These are phyloP conservation scores for Angomonas deanei DNA, from an alignment of 208 protist species.

Conservation along the genomic window DNA sequence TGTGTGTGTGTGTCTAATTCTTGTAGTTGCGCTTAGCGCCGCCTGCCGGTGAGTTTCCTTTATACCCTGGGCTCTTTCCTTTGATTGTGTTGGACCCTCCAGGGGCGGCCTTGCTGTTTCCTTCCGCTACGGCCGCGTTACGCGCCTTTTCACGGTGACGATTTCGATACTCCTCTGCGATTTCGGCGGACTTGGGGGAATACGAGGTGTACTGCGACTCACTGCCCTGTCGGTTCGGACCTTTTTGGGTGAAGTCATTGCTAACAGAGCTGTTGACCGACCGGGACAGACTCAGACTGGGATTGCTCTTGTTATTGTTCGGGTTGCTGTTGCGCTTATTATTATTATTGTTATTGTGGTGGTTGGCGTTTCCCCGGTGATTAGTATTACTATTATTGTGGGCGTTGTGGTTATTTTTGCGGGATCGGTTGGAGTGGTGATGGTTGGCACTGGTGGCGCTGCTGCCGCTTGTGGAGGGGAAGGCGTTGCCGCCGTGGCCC, in stretches of 20 bases:
- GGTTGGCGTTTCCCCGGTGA: neutral
- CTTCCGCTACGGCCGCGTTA: neutral
- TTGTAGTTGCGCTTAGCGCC: too few relatives aligned
- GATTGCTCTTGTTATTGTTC: neutral
- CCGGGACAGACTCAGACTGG: neutral
- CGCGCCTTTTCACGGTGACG: neutral
- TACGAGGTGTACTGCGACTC: neutral
- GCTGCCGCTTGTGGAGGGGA: neutral
- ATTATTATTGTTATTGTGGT: constrained; percentile 4
- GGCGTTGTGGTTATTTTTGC: neutral
- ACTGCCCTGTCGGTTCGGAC: neutral
- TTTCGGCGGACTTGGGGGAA: neutral
- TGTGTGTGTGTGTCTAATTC: neutral
- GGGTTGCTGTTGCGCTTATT: constrained; percentile 14
- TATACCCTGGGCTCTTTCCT: neutral
- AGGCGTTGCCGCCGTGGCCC: constrained; percentile 2
- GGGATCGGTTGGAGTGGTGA: neutral
- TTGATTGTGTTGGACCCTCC: neutral
- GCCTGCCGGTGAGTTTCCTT: neutral
- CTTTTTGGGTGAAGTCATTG: neutral
- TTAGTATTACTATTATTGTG: neutral
- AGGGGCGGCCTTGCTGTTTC: neutral
- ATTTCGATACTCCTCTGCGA: constrained; percentile 2
- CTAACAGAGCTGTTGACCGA: neutral
- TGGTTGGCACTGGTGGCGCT: neutral